Base-by-base conservation (phyloP, 257 asterid species). In the Linaria vulgaris region DNA sequence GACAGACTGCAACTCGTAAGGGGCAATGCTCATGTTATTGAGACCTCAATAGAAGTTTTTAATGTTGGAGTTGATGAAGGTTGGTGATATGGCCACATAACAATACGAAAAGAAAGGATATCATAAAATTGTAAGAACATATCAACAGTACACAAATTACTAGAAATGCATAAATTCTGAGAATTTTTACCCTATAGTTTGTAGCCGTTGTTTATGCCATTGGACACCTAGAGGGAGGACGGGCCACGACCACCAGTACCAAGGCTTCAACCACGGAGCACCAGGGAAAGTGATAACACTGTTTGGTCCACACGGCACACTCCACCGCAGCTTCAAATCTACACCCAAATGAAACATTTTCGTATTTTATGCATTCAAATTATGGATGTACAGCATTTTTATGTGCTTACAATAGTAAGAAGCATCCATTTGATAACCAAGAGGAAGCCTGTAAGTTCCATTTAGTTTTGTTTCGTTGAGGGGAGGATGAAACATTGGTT, bases 221-320 rank as follows among this genome's bases (percentile, higher is more conserved):
- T 88, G 75, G 79, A 84, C 71, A 70, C 96, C 98, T 0, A 91
- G 62, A 2, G 98, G 98, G 39, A 91, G 85, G 51, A 91, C 95
- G 0, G 98, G 98, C 89, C 94, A 91, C 0, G 98, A 86, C 98
- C 98, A 91, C 98, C 98, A 88, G 59, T 88, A 91, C 98, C 98
- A 91, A 0, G 98, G 98, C 59, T 91, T 91, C 49, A 91, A 56
- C 90, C 96, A 91, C 2, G 84, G 73, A 19, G 98, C 98, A 6
- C 98, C 81, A 0, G 98, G 96, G 69, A 91, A 91, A 3, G 98
- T 91, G 66, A 91, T 70, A 19, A 91, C 96, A 34, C 96, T 91
- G 72, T 91, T 91, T 0, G 94, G 92, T 1, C 95, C 94, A 65
- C 96, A 91, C 0, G 98, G 98, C 16, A 91, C 96, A 7, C 83